These are phyloP conservation scores for Saxispiralis lemnorum DNA, from an alignment of 495 filamentous ascomycete genomes.

Conservation along the genomic window DNA sequence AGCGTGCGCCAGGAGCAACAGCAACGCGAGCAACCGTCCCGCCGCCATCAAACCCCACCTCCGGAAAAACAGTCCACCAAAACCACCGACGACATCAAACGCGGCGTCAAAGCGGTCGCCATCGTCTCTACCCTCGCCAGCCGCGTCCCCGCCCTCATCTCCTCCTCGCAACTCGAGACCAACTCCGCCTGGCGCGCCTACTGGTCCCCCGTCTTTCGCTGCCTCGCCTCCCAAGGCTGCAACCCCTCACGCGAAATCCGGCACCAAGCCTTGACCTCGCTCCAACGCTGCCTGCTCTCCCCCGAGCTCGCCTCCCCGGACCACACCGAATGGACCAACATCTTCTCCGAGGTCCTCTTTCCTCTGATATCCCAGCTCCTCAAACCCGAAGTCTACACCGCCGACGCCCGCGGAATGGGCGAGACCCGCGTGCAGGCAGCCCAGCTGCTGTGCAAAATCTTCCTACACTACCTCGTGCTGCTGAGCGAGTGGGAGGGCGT, in stretches of 20 bases:
- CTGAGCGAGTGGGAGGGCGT: conserved; percentile 77
- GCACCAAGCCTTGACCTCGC: conserved; percentile 66
- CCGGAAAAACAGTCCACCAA: conserved; percentile 19
- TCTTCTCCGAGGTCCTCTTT: conserved; percentile 88
- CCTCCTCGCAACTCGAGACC: conserved; percentile 73
- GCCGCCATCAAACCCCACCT: conserved; percentile 6
- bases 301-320: conserved; percentile 57
- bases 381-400: conserved; percentile 89
- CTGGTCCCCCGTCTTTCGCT: conserved; percentile 87
- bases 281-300: conserved; percentile 75
- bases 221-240: conserved; percentile 72
- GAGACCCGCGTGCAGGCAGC: conserved; percentile 88
- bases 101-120: conserved; percentile 63
- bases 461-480: conserved; percentile 78
- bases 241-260: conserved; percentile 92
- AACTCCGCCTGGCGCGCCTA: conserved; percentile 81
- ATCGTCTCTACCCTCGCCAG: conserved; percentile 63
- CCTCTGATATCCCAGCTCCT: conserved; percentile 77
- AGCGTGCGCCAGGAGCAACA: conserved; percentile 60
- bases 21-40: conserved; percentile 43
- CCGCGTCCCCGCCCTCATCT: conserved; percentile 68
- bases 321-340: conserved; percentile 80
- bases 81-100: conserved; percentile 57
- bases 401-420: conserved; percentile 83
- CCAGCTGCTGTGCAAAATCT: conserved; percentile 82